Evolutionary conservation across 1,284 basidiomycete species (phyloP).

Genomic region (Puccinia novopanici): DNA sequence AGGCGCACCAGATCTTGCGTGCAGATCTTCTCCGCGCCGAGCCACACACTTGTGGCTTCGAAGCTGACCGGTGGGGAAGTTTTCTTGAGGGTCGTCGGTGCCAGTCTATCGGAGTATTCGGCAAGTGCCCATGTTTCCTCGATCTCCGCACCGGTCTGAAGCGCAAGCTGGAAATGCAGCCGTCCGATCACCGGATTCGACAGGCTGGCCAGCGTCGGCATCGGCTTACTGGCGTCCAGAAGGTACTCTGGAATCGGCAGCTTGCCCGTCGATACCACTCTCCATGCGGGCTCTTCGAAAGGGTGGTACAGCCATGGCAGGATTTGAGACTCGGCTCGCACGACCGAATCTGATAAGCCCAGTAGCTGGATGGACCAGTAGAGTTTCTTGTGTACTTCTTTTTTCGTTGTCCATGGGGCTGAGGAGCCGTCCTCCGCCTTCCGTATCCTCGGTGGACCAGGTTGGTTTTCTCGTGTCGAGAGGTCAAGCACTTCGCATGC

Average conservation of each 20-base stretch:
- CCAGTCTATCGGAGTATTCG: conserved; percentile 43
- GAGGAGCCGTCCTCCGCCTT: neutral
- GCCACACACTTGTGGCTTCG: conserved; percentile 9
- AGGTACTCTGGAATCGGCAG: neutral
- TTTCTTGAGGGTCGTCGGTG: neutral
- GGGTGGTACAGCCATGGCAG: conserved; percentile 40
- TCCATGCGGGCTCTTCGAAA: conserved; percentile 18
- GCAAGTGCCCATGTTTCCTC: conserved; percentile 32
- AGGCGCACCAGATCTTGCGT: conserved; percentile 32
- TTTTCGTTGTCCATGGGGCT: conserved; percentile 21
- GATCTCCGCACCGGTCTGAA: conserved; percentile 35
- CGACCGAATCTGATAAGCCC: conserved; percentile 27
- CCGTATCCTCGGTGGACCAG: neutral
- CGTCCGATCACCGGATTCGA: neutral
- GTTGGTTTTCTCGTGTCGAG: neutral
- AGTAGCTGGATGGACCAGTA: conserved; percentile 31
- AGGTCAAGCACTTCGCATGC: conserved; percentile 24
- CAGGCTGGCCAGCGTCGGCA: conserved; percentile 22
- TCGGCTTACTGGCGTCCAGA: neutral
- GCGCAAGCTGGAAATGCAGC: conserved; percentile 23
- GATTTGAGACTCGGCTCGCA: conserved; percentile 26
- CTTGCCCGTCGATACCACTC: conserved; percentile 1
- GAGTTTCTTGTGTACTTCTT: too few relatives aligned
- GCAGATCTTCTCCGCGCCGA: conserved; percentile 48
- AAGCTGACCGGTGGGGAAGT: neutral